Conservation (phyloP, 2,329 filamentous ascomycete species). For the Cladosporium sp. region DNA sequence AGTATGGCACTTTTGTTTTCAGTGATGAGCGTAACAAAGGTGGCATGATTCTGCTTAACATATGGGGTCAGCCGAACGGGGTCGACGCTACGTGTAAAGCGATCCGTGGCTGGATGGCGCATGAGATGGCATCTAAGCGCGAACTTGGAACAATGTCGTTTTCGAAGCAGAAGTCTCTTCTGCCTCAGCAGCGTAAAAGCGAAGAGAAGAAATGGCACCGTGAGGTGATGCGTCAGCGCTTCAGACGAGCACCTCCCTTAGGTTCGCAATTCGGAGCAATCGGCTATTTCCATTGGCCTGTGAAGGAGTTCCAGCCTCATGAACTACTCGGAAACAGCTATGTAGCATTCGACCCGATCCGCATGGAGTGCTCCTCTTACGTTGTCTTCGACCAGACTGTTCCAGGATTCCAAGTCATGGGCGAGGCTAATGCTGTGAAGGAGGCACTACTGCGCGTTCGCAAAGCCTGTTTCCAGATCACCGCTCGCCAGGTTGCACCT, state of each 20-base stretch:
- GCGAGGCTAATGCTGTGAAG: conserved; percentile 29
- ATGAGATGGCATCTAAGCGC: conserved; percentile 6
- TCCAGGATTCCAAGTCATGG: conserved; percentile 36
- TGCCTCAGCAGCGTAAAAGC: conserved; percentile 23
- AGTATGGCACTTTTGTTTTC: conserved; percentile 28
- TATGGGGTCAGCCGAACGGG: conserved; percentile 29
- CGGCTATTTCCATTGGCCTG: conserved; percentile 49
- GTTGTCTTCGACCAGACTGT: conserved; percentile 39
- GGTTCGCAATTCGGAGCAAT: conserved; percentile 29
- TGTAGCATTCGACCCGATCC: conserved; percentile 48
- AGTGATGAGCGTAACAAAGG: conserved; percentile 12
- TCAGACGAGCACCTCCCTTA: conserved; percentile 29
- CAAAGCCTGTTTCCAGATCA: conserved; percentile 41
- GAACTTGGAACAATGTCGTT: conserved; percentile 19
- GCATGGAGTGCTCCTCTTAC: conserved; percentile 42
- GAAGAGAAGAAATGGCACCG: conserved; percentile 28
- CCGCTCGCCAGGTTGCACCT: conserved; percentile 30
- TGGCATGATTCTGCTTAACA: conserved; percentile 23
- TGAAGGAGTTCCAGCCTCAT: conserved; percentile 42
- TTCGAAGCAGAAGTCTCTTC: conserved; percentile 27
- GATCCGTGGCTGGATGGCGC: conserved; percentile 27
- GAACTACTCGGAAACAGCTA: conserved; percentile 44
- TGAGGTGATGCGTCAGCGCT: conserved; percentile 29
- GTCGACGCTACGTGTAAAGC: conserved; percentile 23
- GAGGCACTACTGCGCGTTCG: conserved; percentile 39